Evolutionary conservation across 1,139 yeast species (phyloP).

Genomic region (Nakaseomyces uthaithaninus): DNA sequence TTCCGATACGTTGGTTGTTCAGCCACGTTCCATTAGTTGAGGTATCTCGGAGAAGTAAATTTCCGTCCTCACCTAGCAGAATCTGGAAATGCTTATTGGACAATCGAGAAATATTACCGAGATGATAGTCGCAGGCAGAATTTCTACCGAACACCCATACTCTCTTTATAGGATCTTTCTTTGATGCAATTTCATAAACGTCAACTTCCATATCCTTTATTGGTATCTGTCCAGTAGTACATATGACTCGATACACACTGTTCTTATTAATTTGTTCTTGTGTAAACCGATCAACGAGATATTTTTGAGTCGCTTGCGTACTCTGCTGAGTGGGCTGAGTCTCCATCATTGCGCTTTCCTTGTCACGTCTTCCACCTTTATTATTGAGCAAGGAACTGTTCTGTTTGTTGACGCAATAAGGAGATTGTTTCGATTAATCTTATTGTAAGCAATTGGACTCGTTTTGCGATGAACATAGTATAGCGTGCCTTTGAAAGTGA

Average conservation of each 20-base stretch:
- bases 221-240: conserved; percentile 56
- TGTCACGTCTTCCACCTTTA: no score
- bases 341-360: background rate
- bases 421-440: no score
- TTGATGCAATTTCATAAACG: conserved; percentile 29
- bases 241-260: conserved; percentile 48
- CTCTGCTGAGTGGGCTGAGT: conserved; percentile 58
- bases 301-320: conserved; percentile 47
- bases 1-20: conserved; percentile 64
- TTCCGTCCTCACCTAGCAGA: conserved; percentile 47
- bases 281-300: conserved; percentile 34
- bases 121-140: conserved; percentile 50
- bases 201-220: conserved; percentile 38
- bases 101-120: conserved; percentile 58
- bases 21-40: conserved; percentile 90
- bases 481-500: no score
- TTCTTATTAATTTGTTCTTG: conserved; percentile 37
- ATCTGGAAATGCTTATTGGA: conserved; percentile 73
- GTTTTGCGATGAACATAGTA: no score
- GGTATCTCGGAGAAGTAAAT: conserved; percentile 57
- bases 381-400: no score
- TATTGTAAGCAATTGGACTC: no score
- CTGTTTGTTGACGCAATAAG: no score
- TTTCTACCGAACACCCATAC: conserved; percentile 79
- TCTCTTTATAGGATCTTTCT: conserved; percentile 30